These are phyloP conservation scores for Lentinula novae-zelandiae DNA, from an alignment of 1,284 basidiomycete genomes.

Conservation along the genomic window DNA sequence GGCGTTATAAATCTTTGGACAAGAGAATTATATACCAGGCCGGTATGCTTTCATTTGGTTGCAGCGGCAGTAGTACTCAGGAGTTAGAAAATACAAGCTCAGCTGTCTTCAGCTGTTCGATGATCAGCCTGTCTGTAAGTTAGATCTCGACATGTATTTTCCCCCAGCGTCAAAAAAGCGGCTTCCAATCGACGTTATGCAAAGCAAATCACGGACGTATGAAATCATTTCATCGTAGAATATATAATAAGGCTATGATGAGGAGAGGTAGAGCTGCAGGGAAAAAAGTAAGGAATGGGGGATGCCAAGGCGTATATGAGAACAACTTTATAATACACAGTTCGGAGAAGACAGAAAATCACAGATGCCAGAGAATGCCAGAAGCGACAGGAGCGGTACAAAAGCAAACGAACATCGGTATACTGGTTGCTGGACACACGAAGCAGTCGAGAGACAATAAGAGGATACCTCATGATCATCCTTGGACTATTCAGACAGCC, in stretches of 20 bases:
- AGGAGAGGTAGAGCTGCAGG: conserved; percentile 1
- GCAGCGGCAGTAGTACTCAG: conserved; percentile 13
- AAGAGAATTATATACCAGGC: conserved; percentile 16
- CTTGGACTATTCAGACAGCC: conserved; percentile 19
- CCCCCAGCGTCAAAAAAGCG: not conserved
- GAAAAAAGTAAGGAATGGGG: conserved; percentile 15
- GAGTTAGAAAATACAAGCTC: not conserved
- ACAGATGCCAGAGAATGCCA: conserved; percentile 12
- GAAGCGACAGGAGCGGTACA: not conserved
- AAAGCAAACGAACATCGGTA: not conserved
- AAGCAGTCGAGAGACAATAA: not conserved
- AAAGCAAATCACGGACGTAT: not conserved
- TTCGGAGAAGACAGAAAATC: conserved; percentile 16
- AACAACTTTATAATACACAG: conserved; percentile 30
- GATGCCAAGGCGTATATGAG: conserved; percentile 14
- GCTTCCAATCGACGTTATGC: not conserved
- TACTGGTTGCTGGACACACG: not conserved
- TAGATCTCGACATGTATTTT: not conserved
- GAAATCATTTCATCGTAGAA: conserved; percentile 7
- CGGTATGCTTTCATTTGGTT: conserved; percentile 14
- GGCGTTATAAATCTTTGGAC: conserved; percentile 8
- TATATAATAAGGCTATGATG: conserved; percentile 9
- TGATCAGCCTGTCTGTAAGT: not conserved
- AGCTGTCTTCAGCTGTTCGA: not conserved
- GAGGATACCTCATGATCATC: not conserved